Evolutionary conservation across 257 asterid genomes (phyloP).

Genomic region (Striga asiatica): DNA sequence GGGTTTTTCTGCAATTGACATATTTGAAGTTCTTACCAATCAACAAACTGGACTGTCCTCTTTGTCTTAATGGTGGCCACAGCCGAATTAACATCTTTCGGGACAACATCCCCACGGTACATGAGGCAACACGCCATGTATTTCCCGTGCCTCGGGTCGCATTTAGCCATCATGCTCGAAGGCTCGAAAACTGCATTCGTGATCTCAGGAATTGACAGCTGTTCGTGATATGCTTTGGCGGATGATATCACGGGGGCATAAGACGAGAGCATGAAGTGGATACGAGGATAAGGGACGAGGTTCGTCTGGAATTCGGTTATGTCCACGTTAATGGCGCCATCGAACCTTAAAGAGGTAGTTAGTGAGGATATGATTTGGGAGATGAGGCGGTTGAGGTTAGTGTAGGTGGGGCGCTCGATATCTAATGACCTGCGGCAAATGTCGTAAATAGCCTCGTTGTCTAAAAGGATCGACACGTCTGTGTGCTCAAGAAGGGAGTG

Average conservation of each 20-base stretch:
- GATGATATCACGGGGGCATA: neutral
- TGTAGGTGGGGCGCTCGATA: neutral
- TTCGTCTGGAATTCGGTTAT: neutral
- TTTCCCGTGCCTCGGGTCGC: neutral
- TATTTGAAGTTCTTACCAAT: neutral
- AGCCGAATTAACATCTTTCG: neutral
- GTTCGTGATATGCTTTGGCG: neutral
- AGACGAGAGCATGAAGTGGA: neutral
- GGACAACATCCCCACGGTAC: slow-evolving; percentile 1
- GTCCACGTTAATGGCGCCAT: neutral
- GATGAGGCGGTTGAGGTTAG: neutral
- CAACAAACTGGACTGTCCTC: neutral
- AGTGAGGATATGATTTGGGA: neutral
- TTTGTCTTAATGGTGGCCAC: neutral
- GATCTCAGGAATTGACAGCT: neutral
- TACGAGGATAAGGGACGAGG: neutral
- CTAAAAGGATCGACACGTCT: neutral
- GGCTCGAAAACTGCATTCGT: neutral
- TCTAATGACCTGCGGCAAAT: neutral
- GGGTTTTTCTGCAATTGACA: neutral
- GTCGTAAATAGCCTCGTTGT: neutral
- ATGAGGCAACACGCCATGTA: neutral
- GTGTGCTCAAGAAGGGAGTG: neutral
- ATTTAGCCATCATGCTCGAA: neutral
- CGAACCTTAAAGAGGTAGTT: neutral